These are phyloP conservation scores for Starmerella stellata DNA, from an alignment of 805 yeast species.

Conservation along the genomic window DNA sequence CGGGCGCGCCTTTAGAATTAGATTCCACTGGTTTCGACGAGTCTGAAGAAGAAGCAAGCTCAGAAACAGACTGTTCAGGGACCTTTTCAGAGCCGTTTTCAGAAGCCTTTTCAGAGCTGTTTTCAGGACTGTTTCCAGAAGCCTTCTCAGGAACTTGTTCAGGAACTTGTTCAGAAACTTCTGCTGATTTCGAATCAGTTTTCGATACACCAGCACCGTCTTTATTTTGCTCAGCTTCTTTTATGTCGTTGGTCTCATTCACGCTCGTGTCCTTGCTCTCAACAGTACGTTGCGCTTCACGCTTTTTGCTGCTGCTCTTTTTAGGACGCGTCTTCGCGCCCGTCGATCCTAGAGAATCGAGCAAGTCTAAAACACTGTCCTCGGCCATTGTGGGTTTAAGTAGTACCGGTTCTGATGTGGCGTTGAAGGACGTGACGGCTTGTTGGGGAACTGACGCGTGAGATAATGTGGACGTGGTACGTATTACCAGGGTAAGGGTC, in stretches of 20 bases:
- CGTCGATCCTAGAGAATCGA: constrained; percentile 24
- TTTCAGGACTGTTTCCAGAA: not conserved
- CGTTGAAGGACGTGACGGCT: too few relatives aligned
- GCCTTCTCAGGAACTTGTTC: constrained; percentile 3
- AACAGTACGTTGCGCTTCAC: constrained; percentile 17
- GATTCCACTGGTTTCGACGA: not conserved
- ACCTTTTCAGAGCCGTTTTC: not conserved
- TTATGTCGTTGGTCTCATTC: constrained; percentile 23
- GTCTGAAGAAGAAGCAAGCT: not conserved
- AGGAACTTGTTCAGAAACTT: not conserved
- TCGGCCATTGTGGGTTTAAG: too few relatives aligned
- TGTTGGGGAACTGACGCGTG: too few relatives aligned
- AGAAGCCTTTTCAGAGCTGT: constrained; percentile 1
- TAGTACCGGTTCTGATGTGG: too few relatives aligned
- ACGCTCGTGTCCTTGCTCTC: constrained; percentile 22
- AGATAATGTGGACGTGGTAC: too few relatives aligned
- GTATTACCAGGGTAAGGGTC: too few relatives aligned
- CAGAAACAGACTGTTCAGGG: not conserved
- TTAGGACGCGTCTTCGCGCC: constrained; percentile 13
- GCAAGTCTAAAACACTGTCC: constrained; percentile 26
- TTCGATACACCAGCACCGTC: not conserved
- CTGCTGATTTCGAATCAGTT: not conserved
- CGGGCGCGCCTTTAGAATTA: constrained; percentile 9
- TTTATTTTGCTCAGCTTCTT: constrained; percentile 20
- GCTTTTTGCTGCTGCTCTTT: constrained; percentile 12